Evolutionary conservation across 1,284 basidiomycete genomes (phyloP).

Genomic region (Dichomitus squalens): DNA sequence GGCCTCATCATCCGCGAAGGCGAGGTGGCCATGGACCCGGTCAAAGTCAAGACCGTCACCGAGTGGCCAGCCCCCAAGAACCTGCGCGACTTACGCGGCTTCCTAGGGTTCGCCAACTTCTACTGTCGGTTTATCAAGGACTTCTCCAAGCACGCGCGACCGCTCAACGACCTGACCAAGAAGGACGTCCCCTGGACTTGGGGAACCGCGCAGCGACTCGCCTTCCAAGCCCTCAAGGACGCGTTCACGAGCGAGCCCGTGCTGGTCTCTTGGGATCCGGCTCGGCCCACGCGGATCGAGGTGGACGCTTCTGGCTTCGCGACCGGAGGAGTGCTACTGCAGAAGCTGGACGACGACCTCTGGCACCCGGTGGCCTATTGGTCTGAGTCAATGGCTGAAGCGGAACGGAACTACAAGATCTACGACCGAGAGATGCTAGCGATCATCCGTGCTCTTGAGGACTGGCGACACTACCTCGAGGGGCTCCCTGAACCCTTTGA

Average conservation of each 20-base stretch:
- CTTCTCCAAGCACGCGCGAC: constrained; percentile 23
- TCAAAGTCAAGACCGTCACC: constrained; percentile 39
- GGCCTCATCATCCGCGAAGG: constrained; percentile 37
- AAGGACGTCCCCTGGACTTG: constrained; percentile 18
- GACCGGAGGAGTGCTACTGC: too few relatives aligned
- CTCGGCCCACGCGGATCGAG: too few relatives aligned
- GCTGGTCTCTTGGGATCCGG: too few relatives aligned
- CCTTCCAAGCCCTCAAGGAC: too few relatives aligned
- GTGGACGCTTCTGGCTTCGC: too few relatives aligned
- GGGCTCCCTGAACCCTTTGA: constrained; percentile 18
- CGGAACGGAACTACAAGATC: constrained; percentile 35
- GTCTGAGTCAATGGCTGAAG: too few relatives aligned
- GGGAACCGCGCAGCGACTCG: not conserved
- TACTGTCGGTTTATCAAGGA: constrained; percentile 44
- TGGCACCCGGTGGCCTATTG: too few relatives aligned
- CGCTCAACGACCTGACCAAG: constrained; percentile 25
- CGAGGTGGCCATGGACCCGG: constrained; percentile 37
- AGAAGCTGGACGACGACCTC: too few relatives aligned
- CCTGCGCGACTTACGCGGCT: constrained; percentile 33
- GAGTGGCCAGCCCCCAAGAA: constrained; percentile 38
- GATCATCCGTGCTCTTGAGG: constrained; percentile 31
- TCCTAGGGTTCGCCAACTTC: constrained; percentile 47
- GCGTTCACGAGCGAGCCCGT: too few relatives aligned
- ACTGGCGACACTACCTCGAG: constrained; percentile 36
- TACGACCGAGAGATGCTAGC: constrained; percentile 42